Evolutionary conservation across 495 filamentous ascomycete species (phyloP), one percentile per base, ranked within the genome.

Genomic region (Daldinia vernicosa): DNA sequence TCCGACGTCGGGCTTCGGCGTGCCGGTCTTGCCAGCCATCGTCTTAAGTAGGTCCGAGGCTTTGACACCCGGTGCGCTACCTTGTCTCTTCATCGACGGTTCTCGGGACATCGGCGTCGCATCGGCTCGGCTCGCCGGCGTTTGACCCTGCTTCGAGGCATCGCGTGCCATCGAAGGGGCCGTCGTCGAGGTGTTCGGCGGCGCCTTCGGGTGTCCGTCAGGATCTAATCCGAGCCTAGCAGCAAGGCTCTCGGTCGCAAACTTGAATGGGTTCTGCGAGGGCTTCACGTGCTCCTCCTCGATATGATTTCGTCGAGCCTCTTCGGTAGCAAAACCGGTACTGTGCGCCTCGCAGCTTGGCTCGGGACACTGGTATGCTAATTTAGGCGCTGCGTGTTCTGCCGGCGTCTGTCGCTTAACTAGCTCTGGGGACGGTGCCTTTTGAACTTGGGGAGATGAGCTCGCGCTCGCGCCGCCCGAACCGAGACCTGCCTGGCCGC

Each of bases 251-350:
- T 88, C 86, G 9, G 81, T 40, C 12, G 80, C 74, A 65, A 81
- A 91, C 32, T 80, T 79, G 5, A 82, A n/a, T 0, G 88, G 85
- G 61, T 91, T 79, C 45, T 84, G 80, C 1, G 82, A 76, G 19
- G 85, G 85, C 60, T 81, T 83, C 39, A 82, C 70, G 57, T 91
- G 89, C 72, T 86, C 86, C 32, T 87, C 83, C 28, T 84, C 78
- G 17, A 74, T 75, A 70, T 91, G 89, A 11, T 74, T 74, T 19
- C 82, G 79, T 54, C 84, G 77, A 27, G 83, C 83, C 58, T 88
- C 84, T 63, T 87, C 84, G 11, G 72, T 86, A 30, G 82, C 76
- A 64, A 90, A 90, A 1, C 84, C 87, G 17, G 79, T 75, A n/a
- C 59, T 58, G 37, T 77, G 74, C 55, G 72, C 78, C 17, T 88